phyloP scores from a whole-genome alignment of 2,329 filamentous ascomycete species.

The Scopulariopsis brevicaulis region DNA sequence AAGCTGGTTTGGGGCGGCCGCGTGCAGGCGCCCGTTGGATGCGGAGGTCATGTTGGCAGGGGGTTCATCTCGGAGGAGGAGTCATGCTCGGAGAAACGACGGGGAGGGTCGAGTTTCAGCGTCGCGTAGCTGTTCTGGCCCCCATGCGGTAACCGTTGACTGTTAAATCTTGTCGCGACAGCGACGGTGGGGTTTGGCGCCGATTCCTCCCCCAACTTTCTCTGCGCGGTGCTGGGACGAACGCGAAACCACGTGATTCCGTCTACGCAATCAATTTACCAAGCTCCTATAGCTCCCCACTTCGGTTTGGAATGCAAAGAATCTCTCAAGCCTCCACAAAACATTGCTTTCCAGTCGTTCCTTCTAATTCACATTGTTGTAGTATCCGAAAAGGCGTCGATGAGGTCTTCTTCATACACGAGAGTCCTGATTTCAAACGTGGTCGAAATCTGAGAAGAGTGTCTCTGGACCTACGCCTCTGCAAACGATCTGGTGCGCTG shows the following conservation, averaged over 20 bases:
- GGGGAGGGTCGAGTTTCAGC: background rate
- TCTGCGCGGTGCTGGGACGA: background rate
- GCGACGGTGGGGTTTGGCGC: background rate
- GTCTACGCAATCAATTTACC: background rate
- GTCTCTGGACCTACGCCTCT: too few relatives aligned
- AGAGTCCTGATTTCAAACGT: background rate
- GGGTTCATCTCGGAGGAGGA: background rate
- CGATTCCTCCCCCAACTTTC: background rate
- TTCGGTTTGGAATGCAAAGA: background rate
- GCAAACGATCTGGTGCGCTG: too few relatives aligned
- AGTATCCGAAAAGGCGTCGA: background rate
- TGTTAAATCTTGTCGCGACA: background rate
- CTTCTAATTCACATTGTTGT: background rate
- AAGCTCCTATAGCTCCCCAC: background rate
- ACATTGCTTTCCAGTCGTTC: background rate
- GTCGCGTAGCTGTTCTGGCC: background rate
- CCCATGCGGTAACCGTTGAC: background rate
- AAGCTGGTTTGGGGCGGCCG: background rate
- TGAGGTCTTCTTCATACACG: background rate
- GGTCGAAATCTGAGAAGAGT: too few relatives aligned
- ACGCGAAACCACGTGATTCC: constrained; percentile 3
- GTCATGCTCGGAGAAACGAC: background rate
- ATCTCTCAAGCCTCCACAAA: background rate
- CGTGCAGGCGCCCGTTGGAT: constrained; percentile 1
- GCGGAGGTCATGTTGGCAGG: constrained; percentile 1